phyloP scores from a whole-genome alignment of 2,329 filamentous ascomycete genomes.

The Verticillium dahliae region DNA sequence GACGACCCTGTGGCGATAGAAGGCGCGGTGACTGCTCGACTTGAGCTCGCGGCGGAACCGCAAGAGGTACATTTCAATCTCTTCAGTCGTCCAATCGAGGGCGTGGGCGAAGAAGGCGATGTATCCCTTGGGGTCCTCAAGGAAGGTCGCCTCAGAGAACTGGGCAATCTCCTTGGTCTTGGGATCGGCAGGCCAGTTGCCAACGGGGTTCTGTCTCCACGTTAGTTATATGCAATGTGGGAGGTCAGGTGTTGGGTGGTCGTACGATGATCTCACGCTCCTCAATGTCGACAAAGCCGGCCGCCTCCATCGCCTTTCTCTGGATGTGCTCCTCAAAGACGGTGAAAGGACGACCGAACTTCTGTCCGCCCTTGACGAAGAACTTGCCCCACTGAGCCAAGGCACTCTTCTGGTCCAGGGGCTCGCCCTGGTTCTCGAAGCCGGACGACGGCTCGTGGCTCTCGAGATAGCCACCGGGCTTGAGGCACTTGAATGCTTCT shows the following conservation, averaged over 20 bases:
- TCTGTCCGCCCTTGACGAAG: slow-evolving; percentile 21
- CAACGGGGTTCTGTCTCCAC: not conserved
- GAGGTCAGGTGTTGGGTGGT: too few species aligned
- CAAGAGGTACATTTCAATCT: not conserved
- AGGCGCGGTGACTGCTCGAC: not conserved
- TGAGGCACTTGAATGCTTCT: slow-evolving; percentile 21
- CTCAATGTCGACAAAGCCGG: not conserved
- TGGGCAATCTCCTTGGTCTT: not conserved
- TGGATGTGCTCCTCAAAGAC: slow-evolving; percentile 21
- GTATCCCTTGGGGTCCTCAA: not conserved
- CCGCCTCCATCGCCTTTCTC: slow-evolving; percentile 16
- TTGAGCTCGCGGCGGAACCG: not conserved
- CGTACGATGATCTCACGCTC: not conserved
- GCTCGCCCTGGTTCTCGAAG: slow-evolving; percentile 18
- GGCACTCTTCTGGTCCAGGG: slow-evolving; percentile 17
- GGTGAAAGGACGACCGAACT: slow-evolving; percentile 20
- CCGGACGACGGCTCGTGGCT: slow-evolving; percentile 25
- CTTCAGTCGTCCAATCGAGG: not conserved
- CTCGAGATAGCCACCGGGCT: slow-evolving; percentile 45
- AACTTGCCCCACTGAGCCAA: slow-evolving; percentile 23
- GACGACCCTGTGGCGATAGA: not conserved
- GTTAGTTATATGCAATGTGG: not conserved
- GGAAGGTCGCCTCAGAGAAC: not conserved
- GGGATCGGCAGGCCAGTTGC: not conserved
- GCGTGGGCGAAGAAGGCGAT: not conserved